phyloP scores from a whole-genome alignment of 495 filamentous ascomycete genomes.

The Penicillium pulvis region DNA sequence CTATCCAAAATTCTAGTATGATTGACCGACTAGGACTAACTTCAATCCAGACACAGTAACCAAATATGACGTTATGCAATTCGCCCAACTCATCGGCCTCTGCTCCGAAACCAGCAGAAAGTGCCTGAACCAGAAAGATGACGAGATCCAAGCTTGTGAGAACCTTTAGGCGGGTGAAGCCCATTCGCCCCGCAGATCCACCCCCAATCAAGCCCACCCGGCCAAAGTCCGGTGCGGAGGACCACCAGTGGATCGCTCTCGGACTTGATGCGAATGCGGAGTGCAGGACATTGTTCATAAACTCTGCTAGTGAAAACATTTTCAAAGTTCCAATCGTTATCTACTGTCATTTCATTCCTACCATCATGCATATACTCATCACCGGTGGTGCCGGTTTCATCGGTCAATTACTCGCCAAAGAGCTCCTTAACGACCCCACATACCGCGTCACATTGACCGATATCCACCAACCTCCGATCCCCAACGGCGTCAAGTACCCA shows the following conservation, averaged over 20 bases:
- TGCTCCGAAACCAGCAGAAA: neutral
- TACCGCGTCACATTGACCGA: conserved; percentile 64
- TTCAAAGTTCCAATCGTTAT: neutral
- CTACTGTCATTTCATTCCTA: neutral
- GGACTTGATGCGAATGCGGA: conserved; percentile 49
- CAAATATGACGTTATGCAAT: neutral
- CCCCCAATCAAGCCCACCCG: conserved; percentile 19
- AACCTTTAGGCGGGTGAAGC: neutral
- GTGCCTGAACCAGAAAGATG: conserved; percentile 4
- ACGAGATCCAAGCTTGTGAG: neutral
- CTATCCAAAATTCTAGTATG: neutral
- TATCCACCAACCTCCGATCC: conserved; percentile 57
- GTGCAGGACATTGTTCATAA: conserved; percentile 28
- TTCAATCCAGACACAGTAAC: neutral
- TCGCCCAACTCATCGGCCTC: neutral
- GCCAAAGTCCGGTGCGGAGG: conserved; percentile 43
- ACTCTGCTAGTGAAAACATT: neutral
- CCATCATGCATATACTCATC: conserved; percentile 62
- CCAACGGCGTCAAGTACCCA: conserved; percentile 51
- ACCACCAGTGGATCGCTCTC: conserved; percentile 22
- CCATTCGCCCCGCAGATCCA: conserved; percentile 20
- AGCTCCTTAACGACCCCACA: conserved; percentile 57
- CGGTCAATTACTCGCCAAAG: conserved; percentile 63
- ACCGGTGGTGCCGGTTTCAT: conserved; percentile 71
- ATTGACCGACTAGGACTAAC: neutral